Conservation (phyloP, 331 rosid genomes). For the Cydonia oblonga region DNA sequence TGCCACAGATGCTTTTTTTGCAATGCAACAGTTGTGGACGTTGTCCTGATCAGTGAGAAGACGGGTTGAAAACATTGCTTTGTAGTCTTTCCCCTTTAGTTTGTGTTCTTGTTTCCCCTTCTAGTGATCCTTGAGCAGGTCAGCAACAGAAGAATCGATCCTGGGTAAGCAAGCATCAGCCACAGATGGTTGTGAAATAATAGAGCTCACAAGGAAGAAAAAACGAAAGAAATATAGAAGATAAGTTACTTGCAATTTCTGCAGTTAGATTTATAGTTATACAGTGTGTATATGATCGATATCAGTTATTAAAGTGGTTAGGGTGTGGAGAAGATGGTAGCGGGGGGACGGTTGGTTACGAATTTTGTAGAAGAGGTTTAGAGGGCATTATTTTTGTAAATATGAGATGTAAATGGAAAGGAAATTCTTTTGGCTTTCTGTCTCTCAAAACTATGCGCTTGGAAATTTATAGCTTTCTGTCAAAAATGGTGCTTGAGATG, state of each 20-base stretch:
- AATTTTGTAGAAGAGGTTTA: constrained; percentile 44
- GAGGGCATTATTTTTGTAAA: constrained; percentile 48
- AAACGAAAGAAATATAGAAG: not conserved
- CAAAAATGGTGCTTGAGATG: not conserved
- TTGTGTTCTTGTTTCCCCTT: not conserved
- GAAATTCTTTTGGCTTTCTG: constrained; percentile 20
- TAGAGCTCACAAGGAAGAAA: not conserved
- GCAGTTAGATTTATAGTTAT: constrained; percentile 7
- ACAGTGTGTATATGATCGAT: constrained; percentile 2
- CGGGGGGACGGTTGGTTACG: constrained; percentile 18
- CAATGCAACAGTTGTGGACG: constrained; percentile 62
- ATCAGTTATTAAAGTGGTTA: not conserved
- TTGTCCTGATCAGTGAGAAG: constrained; percentile 36
- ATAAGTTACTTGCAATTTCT: constrained; percentile 16
- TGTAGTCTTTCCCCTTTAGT: not conserved
- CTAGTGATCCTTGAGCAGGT: not conserved
- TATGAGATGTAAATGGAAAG: constrained; percentile 61
- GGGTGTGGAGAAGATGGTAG: not conserved
- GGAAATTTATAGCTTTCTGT: not conserved
- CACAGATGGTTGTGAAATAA: not conserved
- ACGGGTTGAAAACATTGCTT: constrained; percentile 11
- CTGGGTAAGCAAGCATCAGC: not conserved
- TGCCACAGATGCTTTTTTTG: constrained; percentile 98
- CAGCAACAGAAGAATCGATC: not conserved
- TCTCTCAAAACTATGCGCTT: not conserved